These are phyloP conservation scores for Boletellus emodensis DNA, from an alignment of 768 basidiomycete genomes.

Conservation along the genomic window DNA sequence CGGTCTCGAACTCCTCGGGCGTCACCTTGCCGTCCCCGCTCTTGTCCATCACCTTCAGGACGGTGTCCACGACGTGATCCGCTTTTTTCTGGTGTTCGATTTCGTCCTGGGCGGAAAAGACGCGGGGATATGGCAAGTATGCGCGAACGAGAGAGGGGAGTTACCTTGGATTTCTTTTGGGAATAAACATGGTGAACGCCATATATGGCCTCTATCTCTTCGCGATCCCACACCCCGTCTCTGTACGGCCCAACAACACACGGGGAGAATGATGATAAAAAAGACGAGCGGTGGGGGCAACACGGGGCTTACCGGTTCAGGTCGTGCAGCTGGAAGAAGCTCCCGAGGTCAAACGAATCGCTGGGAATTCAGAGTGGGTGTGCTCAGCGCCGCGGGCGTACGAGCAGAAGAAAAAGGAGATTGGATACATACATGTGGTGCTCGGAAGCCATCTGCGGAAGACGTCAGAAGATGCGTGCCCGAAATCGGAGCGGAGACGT, in stretches of 20 bases:
- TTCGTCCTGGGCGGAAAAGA: constrained; percentile 49
- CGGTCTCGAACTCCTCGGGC: constrained; percentile 64
- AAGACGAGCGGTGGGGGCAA: no score
- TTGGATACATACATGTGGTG: constrained; percentile 67
- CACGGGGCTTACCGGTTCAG: constrained; percentile 60
- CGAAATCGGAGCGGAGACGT: constrained; percentile 35
- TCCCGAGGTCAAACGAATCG: constrained; percentile 75
- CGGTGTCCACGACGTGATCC: constrained; percentile 64
- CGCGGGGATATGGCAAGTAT: background rate
- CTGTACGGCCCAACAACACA: constrained; percentile 32
- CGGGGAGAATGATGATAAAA: background rate
- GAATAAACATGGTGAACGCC: constrained; percentile 92
- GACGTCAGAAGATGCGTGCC: constrained; percentile 12
- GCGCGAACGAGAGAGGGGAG: background rate
- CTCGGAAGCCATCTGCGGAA: constrained; percentile 75
- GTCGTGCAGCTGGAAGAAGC: constrained; percentile 97
- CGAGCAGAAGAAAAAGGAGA: background rate
- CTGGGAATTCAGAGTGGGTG: constrained; percentile 35
- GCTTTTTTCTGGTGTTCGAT: constrained; percentile 80
- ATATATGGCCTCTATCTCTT: constrained; percentile 94
- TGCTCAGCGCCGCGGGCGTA: background rate
- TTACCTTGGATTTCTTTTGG: constrained; percentile 72
- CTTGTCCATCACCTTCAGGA: constrained; percentile 70
- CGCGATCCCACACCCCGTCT: constrained; percentile 77
- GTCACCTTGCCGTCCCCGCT: constrained; percentile 68